Base-by-base conservation (phyloP, 306 rosid genomes). In the Pterocarpus macrocarpus region DNA sequence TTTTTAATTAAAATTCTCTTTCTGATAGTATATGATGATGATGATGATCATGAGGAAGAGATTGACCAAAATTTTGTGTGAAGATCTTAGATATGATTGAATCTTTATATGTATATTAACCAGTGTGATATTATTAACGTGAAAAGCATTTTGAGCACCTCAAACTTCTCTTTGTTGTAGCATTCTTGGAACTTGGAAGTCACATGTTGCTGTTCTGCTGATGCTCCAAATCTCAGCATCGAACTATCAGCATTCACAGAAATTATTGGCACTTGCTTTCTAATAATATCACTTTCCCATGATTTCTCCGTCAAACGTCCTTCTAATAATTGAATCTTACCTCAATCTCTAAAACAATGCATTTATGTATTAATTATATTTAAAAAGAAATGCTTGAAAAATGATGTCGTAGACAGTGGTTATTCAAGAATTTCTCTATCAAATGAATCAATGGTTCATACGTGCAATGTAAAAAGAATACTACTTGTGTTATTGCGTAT, bases 41-140 rank as follows among this genome's bases (percentile, higher is more conserved):
- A 43, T 58, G 74, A 43, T 44, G 28, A 22, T 22, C 28, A 22
- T 36, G 58, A 78, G 28, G 62, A 66, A n/a, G 59, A 58, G 41
- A 79, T 72, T 59, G 69, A 85, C 65, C 81, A 73, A 82, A 66
- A 67, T 82, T 78, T 73, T 78, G 71, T 44, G 45, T 44, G 81
- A 78, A 62, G 69, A 74, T 67, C 78, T 83, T 72, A 22, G 44
- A 47, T 65, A 73, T 69, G 63, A 65, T 58, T 56, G 75, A 63
- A 56, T 75, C 49, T 39, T 62, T 70, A 17, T 71, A 9, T 55
- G 61, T 76, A 76, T 5, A 49, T 64, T 71, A 59, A 78, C 57
- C 61, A 30, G 73, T 71, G 83, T 69, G 82, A 81, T 50, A 52
- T 39, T 62, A 15, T 6, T 33, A 8, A 71, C 1, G 0, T 12